Evolutionary conservation across 768 basidiomycete genomes (phyloP).

Genomic region (Boletus subcaerulescens): DNA sequence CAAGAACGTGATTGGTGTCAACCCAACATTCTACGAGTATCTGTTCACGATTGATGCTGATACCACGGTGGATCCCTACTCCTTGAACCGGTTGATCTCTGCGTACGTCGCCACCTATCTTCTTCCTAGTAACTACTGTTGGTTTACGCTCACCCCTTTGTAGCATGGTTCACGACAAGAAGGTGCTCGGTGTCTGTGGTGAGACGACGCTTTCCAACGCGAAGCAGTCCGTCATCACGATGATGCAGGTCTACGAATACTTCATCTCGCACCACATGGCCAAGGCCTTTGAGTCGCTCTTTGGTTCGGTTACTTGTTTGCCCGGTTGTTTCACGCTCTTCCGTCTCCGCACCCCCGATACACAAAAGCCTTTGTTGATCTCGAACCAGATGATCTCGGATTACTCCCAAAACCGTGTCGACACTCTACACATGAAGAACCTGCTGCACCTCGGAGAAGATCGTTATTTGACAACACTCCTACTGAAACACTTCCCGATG

Average conservation of each 20-base stretch:
- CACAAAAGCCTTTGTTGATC: constrained; percentile 91
- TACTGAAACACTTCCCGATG: constrained; percentile 92
- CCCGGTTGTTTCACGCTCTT: constrained; percentile 99
- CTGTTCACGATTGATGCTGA: constrained; percentile 92
- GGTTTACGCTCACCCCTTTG: background rate
- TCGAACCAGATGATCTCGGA: constrained; percentile 88
- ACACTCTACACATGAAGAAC: constrained; percentile 99
- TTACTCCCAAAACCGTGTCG: constrained; percentile 94
- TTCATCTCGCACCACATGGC: constrained; percentile 99
- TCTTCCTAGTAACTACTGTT: background rate
- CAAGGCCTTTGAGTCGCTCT: constrained; percentile 95
- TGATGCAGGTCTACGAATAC: constrained; percentile 99
- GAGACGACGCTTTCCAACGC: constrained; percentile 92
- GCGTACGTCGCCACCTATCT: constrained; percentile 56
- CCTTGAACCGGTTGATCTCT: constrained; percentile 88
- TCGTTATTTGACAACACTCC: constrained; percentile 94
- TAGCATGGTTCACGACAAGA: constrained; percentile 97
- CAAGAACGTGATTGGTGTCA: constrained; percentile 99
- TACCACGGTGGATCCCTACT: constrained; percentile 86
- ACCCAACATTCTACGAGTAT: constrained; percentile 98
- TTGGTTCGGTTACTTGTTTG: constrained; percentile 97
- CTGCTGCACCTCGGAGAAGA: constrained; percentile 97
- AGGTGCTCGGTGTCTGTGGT: constrained; percentile 90
- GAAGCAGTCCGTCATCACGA: constrained; percentile 92
- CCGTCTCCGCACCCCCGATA: constrained; percentile 90